Evolutionary conservation across 1,284 basidiomycete genomes (phyloP).

Genomic region (Ceraceosorus guamensis): DNA sequence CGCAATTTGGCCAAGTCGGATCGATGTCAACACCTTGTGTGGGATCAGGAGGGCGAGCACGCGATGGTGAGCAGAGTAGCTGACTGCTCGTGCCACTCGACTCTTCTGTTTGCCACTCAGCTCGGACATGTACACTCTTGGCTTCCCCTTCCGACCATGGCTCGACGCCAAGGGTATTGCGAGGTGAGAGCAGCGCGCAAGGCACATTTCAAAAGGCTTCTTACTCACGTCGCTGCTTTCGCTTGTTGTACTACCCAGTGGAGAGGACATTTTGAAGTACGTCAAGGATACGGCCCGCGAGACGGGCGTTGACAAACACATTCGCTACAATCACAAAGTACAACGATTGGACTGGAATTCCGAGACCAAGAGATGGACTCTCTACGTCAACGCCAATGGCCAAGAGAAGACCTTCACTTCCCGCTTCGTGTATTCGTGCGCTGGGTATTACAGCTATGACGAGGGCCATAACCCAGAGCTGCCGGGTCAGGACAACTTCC

Average conservation of each 20-base stretch:
- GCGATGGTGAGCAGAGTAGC: too few species aligned
- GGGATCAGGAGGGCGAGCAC: too few species aligned
- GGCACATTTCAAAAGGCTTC: too few species aligned
- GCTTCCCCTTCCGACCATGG: not conserved
- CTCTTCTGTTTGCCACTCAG: too few species aligned
- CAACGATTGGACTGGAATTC: conserved; percentile 20
- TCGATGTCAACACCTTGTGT: too few species aligned
- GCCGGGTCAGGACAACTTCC: conserved; percentile 39
- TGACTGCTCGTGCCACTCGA: too few species aligned
- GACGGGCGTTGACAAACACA: conserved; percentile 32
- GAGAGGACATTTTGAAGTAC: conserved; percentile 34
- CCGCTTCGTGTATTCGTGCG: conserved; percentile 28
- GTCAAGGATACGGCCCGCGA: conserved; percentile 33
- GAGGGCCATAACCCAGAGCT: conserved; percentile 34
- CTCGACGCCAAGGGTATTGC: conserved; percentile 18
- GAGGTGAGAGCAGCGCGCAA: conserved; percentile 28
- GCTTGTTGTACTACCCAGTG: conserved; percentile 42
- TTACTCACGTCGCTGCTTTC: too few species aligned
- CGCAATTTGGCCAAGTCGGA: too few species aligned
- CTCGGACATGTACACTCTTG: conserved; percentile 17
- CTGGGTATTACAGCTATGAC: conserved; percentile 45
- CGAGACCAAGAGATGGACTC: conserved; percentile 29
- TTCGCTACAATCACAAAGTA: conserved; percentile 30
- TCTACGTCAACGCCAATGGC: conserved; percentile 19
- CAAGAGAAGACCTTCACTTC: conserved; percentile 18